These are phyloP conservation scores for Candida anglica DNA, from an alignment of 805 yeast genomes.

Conservation along the genomic window DNA sequence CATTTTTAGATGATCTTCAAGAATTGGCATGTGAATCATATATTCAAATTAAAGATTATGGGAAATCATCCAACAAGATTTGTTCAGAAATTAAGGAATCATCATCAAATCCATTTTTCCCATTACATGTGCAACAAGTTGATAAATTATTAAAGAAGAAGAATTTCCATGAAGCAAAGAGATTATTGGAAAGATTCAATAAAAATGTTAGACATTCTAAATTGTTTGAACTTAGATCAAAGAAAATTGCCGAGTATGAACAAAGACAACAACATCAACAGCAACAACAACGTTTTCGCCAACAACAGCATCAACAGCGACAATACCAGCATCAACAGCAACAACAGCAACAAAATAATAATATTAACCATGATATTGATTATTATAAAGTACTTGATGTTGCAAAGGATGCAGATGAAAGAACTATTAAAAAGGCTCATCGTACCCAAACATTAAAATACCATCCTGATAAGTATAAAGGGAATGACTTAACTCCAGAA, in stretches of 20 bases:
- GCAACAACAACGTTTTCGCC: slow-evolving; percentile 33
- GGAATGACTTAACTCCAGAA: slow-evolving; percentile 58
- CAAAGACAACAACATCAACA: slow-evolving; percentile 26
- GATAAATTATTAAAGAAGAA: slow-evolving; percentile 31
- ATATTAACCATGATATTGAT: too few species aligned
- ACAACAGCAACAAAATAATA: slow-evolving; percentile 32
- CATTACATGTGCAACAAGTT: slow-evolving; percentile 31
- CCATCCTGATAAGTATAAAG: slow-evolving; percentile 89
- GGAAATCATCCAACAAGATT: slow-evolving; percentile 9
- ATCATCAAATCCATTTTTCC: slow-evolving; percentile 30
- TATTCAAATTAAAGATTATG: slow-evolving; percentile 19
- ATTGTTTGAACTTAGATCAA: slow-evolving; percentile 30
- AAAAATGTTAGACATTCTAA: slow-evolving; percentile 35
- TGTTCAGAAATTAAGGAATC: slow-evolving; percentile 15
- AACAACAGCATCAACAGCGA: slow-evolving; percentile 40
- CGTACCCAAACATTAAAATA: slow-evolving; percentile 71
- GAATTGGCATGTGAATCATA: slow-evolving; percentile 40
- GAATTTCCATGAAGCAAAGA: slow-evolving; percentile 36
- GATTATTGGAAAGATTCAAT: slow-evolving; percentile 28
- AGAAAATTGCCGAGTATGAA: slow-evolving; percentile 22
- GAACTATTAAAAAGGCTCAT: slow-evolving; percentile 77
- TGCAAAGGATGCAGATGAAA: slow-evolving; percentile 59
- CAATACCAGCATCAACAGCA: slow-evolving; percentile 47
- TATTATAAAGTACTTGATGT: slow-evolving; percentile 78
- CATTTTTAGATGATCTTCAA: slow-evolving; percentile 26